phyloP scores from a whole-genome alignment of 768 basidiomycete species.

The Mycena albidolilacea region DNA sequence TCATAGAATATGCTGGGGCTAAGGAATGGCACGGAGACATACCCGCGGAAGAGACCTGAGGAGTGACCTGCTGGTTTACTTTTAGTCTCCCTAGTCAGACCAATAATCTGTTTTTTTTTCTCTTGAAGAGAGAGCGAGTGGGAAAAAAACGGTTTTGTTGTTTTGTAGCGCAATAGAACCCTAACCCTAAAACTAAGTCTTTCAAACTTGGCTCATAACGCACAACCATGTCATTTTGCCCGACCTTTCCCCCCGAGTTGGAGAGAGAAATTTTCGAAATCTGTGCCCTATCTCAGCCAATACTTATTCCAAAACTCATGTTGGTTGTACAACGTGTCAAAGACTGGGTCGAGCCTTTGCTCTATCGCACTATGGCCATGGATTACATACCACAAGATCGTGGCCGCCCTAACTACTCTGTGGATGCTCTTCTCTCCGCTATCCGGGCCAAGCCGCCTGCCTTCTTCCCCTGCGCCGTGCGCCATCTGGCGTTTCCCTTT shows the following conservation, averaged over 20 bases:
- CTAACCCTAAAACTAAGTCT: too few relatives aligned
- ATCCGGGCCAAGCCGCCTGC: not conserved
- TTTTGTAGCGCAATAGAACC: too few relatives aligned
- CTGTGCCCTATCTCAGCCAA: not conserved
- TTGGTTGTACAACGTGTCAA: not conserved
- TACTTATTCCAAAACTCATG: not conserved
- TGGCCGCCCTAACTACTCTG: not conserved
- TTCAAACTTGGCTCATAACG: too few relatives aligned
- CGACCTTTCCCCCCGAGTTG: not conserved
- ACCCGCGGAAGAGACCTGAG: not conserved
- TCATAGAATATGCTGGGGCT: constrained; percentile 63
- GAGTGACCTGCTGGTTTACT: too few relatives aligned
- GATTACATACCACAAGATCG: not conserved
- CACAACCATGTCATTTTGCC: not conserved
- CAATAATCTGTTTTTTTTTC: too few relatives aligned
- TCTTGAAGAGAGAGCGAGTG: too few relatives aligned
- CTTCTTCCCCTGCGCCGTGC: not conserved
- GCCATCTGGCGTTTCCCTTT: not conserved
- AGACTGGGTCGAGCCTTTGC: not conserved
- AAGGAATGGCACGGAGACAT: constrained; percentile 45
- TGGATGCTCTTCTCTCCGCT: not conserved
- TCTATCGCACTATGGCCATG: not conserved
- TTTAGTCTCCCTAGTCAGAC: too few relatives aligned
- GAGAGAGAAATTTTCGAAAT: not conserved
- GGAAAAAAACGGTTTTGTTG: too few relatives aligned